phyloP scores from a whole-genome alignment of 2,329 filamentous ascomycete species.

The Trichophyton equinum region DNA sequence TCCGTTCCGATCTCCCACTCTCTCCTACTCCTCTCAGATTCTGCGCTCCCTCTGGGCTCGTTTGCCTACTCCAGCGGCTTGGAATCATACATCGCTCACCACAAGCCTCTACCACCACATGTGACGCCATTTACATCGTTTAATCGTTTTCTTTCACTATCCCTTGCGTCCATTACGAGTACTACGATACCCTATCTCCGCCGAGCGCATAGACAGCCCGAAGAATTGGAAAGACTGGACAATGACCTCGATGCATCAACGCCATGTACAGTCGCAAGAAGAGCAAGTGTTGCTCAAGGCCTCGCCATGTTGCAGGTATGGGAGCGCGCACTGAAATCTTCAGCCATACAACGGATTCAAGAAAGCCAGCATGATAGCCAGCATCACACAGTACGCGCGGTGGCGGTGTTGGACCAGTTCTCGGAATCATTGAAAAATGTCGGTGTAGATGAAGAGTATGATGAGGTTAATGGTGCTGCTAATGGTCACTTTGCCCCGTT shows the following conservation, averaged over 20 bases:
- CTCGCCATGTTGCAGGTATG: slow-evolving; percentile 47
- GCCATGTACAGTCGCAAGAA: slow-evolving; percentile 48
- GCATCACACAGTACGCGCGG: slow-evolving; percentile 9
- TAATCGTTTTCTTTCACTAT: slow-evolving; percentile 44
- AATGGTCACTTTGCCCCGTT: slow-evolving; percentile 49
- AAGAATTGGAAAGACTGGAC: slow-evolving; percentile 41
- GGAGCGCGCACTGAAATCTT: slow-evolving; percentile 41
- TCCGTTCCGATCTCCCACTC: slow-evolving; percentile 33
- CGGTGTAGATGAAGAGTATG: slow-evolving; percentile 18
- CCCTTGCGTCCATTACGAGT: slow-evolving; percentile 44
- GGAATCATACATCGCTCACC: slow-evolving; percentile 52
- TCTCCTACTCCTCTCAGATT: slow-evolving; percentile 51
- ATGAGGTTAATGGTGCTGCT: slow-evolving; percentile 16
- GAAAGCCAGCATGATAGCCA: background rate
- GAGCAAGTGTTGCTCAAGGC: slow-evolving; percentile 50
- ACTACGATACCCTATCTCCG: slow-evolving; percentile 50
- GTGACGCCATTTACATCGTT: slow-evolving; percentile 33
- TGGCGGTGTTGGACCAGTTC: slow-evolving; percentile 26
- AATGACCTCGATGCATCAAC: slow-evolving; percentile 53
- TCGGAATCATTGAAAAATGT: slow-evolving; percentile 27
- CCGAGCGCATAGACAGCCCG: slow-evolving; percentile 40
- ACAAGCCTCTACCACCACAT: slow-evolving; percentile 27
- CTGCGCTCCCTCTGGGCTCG: slow-evolving; percentile 50
- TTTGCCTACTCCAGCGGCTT: slow-evolving; percentile 54
- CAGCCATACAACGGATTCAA: slow-evolving; percentile 13